Evolutionary conservation across 768 basidiomycete species (phyloP), one percentile per base, ranked within the genome.

Genomic region (Amanita phalloides): DNA sequence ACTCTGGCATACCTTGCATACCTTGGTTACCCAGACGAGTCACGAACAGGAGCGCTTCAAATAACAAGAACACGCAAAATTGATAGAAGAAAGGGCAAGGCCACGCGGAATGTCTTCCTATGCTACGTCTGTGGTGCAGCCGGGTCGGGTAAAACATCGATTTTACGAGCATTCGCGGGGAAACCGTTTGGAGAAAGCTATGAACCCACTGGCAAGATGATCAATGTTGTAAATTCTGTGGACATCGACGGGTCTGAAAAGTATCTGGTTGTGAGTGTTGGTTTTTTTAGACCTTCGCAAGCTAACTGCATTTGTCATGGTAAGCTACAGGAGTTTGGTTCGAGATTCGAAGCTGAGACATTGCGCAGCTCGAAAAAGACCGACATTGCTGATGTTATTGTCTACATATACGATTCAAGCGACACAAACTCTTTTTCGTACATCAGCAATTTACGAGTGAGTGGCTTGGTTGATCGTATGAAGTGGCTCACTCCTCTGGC

Each of bases 361-460:
- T 70, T 98, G 52, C 79, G 93, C 55, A 91, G 86, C 65, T 75
- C 82, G 36, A 95, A 91, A 72, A 96, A 93, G 70, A 82, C 84
- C 30, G 94, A 96, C 64, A 69, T 89, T 42, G 90, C 90, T 17
- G 95, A 99, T 67, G 90, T 97, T 38, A 88, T 97, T 55, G 78
- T 94, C 56, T 97, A 95, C 63, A 92, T 97, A 30, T 84, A 97
- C 61, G 95, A 99, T 68, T 97, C 94, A 44, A 93, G 90, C 62
- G 95, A 99, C 64, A 97, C 95, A 37, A 98, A 99, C 68, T 96
- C 92, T 8, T 99, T 99, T 66, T 94, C 91, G 44, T 96, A 98
- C 68, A 92, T 99, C 65, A 94, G 91, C 60, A 96, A 95, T 69
- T 71, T 97, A 60, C 80, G 95, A 65, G 93, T 95, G 63, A 59